phyloP scores from a whole-genome alignment of 345 rosid species.

The Leavenworthia alabamica region DNA sequence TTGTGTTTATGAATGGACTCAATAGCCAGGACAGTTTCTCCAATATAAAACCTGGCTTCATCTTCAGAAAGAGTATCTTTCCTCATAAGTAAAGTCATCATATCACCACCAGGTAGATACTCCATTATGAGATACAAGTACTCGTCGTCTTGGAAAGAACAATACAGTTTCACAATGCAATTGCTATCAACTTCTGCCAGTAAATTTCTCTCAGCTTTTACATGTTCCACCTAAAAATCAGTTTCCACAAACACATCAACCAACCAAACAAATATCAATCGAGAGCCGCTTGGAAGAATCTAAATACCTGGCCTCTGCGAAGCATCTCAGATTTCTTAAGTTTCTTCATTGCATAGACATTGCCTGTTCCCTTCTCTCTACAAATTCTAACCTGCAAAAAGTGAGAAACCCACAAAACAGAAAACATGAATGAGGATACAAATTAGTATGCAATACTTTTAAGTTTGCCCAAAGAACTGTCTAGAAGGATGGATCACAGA shows the following conservation, averaged over 20 bases:
- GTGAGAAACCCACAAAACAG: background rate
- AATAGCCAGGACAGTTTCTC: slow-evolving; percentile 91
- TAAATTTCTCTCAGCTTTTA: slow-evolving; percentile 94
- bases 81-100: slow-evolving; percentile 98
- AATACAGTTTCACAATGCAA: slow-evolving; percentile 90
- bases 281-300: background rate
- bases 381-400: slow-evolving; percentile 73
- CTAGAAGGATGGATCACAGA: too few relatives aligned
- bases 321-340: slow-evolving; percentile 98
- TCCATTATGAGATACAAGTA: slow-evolving; percentile 92
- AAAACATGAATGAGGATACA: background rate
- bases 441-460: background rate
- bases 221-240: slow-evolving; percentile 83
- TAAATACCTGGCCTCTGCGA: slow-evolving; percentile 86
- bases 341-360: slow-evolving; percentile 98
- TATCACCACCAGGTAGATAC: slow-evolving; percentile 98
- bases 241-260: slow-evolving; percentile 16
- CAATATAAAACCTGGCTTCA: slow-evolving; percentile 95
- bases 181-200: slow-evolving; percentile 99
- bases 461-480: too few relatives aligned
- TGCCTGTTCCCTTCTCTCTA: slow-evolving; percentile 79
- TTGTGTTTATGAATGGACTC: slow-evolving; percentile 96
- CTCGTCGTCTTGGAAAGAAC: slow-evolving; percentile 97
- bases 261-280: background rate
- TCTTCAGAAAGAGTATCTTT: slow-evolving; percentile 91